A percentile compares a stretch with the other conserved stretches of the same genome.
Evolutionary conservation across 371 early-diverging fungal species (phyloP).

Genomic region (Dichotomocladium elegans): DNA sequence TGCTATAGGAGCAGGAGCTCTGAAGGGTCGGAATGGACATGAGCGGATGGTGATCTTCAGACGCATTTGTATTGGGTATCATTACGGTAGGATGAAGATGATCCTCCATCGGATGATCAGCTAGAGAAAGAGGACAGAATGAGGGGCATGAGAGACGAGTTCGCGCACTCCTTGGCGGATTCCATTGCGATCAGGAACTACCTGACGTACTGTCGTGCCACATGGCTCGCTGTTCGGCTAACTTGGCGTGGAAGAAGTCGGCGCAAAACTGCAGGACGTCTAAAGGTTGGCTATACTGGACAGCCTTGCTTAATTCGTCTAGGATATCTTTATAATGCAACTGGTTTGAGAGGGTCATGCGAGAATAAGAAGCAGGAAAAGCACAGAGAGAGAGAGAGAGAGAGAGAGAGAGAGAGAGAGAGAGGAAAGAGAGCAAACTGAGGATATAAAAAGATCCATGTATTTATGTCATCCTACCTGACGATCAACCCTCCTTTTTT

Average conservation of each 20-base stretch:
- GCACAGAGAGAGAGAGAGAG: conserved; percentile 1
- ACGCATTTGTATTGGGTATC: too few species aligned
- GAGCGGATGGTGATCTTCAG: background rate
- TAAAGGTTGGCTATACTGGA: conserved; percentile 25
- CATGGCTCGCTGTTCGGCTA: conserved; percentile 50
- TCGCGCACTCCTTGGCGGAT: too few species aligned
- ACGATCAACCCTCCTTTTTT: background rate
- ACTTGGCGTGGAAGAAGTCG: conserved; percentile 67
- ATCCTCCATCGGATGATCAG: background rate
- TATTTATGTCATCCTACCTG: background rate
- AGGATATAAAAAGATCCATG: background rate
- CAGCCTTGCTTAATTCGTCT: conserved; percentile 29
- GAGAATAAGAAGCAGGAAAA: background rate
- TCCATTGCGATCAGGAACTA: too few species aligned
- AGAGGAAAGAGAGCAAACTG: background rate
- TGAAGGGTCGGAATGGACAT: conserved; percentile 10
- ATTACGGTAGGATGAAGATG: background rate
- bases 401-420: conserved; percentile 4
- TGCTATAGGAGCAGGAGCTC: conserved; percentile 5
- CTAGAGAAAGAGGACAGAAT: too few species aligned
- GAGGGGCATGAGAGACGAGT: too few species aligned
- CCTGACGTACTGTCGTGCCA: too few species aligned
- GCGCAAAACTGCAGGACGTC: conserved; percentile 84
- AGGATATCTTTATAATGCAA: conserved; percentile 16
- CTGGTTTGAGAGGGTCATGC: conserved; percentile 3